phyloP scores from a whole-genome alignment of 1,284 basidiomycete species.

The Pseudozyma tsukubaensis region DNA sequence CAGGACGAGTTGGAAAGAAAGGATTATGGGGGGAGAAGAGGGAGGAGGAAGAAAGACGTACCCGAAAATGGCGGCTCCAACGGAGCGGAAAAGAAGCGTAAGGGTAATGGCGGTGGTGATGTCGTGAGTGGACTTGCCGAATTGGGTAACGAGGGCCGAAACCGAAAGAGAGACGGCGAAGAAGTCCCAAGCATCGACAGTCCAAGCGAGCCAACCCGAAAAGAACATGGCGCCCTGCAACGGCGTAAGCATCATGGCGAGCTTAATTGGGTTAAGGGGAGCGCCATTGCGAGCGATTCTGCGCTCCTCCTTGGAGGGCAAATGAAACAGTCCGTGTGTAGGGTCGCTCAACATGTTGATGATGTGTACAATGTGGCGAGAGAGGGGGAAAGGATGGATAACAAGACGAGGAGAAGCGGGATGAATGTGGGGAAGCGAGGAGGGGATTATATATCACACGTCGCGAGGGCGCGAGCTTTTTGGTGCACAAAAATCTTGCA shows the following conservation, averaged over 20 bases:
- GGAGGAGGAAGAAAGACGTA: slow-evolving; percentile 9
- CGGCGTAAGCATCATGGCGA: slow-evolving; percentile 53
- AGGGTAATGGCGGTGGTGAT: slow-evolving; percentile 81
- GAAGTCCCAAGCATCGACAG: slow-evolving; percentile 65
- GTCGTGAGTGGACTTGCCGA: slow-evolving; percentile 27
- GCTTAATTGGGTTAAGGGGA: slow-evolving; percentile 62
- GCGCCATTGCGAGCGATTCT: slow-evolving; percentile 55
- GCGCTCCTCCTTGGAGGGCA: slow-evolving; percentile 64
- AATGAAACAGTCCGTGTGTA: slow-evolving; percentile 63
- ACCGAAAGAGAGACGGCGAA: slow-evolving; percentile 65
- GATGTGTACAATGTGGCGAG: background rate
- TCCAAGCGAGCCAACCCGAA: slow-evolving; percentile 63
- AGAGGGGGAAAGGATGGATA: background rate
- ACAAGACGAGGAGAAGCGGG: background rate
- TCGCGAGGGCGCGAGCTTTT: no score
- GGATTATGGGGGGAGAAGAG: background rate
- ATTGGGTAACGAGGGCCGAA: slow-evolving; percentile 29
- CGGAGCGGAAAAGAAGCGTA: slow-evolving; percentile 87
- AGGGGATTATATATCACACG: background rate
- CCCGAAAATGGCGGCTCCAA: slow-evolving; percentile 84
- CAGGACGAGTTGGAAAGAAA: background rate
- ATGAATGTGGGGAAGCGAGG: background rate
- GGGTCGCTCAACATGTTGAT: slow-evolving; percentile 50
- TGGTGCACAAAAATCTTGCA: no score
- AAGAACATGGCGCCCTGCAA: slow-evolving; percentile 60